These are phyloP conservation scores for Talaromyces sp. DNA, from an alignment of 2,329 filamentous ascomycete species.

Conservation along the genomic window DNA sequence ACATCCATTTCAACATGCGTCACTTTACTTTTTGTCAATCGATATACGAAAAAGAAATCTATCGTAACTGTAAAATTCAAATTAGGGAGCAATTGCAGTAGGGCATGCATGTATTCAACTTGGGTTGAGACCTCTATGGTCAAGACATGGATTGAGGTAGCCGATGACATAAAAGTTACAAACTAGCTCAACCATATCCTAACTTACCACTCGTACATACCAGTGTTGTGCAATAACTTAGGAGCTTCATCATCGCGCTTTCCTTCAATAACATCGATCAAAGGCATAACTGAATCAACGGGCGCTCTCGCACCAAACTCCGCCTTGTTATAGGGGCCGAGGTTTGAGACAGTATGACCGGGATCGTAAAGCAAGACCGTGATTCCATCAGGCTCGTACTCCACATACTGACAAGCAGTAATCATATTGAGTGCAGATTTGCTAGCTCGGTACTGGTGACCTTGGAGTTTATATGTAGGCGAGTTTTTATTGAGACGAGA, in stretches of 20 bases:
- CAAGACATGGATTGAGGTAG: background rate
- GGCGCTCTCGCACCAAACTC: slow-evolving; percentile 17
- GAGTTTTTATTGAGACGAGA: slow-evolving; percentile 26
- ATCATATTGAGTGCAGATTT: slow-evolving; percentile 46
- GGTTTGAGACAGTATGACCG: slow-evolving; percentile 18
- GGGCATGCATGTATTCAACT: background rate
- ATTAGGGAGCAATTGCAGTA: background rate
- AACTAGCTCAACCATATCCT: too few species aligned
- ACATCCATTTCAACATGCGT: background rate
- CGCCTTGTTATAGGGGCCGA: slow-evolving; percentile 17
- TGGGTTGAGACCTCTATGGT: background rate
- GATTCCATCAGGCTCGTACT: slow-evolving; percentile 17
- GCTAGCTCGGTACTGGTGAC: slow-evolving; percentile 38
- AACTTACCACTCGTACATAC: slow-evolving; percentile 17
- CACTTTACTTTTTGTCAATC: background rate
- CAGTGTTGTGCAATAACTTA: slow-evolving; percentile 19
- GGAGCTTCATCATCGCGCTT: slow-evolving; percentile 18
- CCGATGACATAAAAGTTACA: background rate
- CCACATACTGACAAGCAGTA: slow-evolving; percentile 15
- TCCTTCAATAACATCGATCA: slow-evolving; percentile 20
- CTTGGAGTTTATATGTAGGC: slow-evolving; percentile 30
- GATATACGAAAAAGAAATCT: background rate
- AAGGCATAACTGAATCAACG: slow-evolving; percentile 17
- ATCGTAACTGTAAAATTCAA: background rate
- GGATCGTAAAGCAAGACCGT: slow-evolving; percentile 19